Base-by-base conservation (phyloP, 176 grass and related monocot species). In the Phyllostachys edulis region DNA sequence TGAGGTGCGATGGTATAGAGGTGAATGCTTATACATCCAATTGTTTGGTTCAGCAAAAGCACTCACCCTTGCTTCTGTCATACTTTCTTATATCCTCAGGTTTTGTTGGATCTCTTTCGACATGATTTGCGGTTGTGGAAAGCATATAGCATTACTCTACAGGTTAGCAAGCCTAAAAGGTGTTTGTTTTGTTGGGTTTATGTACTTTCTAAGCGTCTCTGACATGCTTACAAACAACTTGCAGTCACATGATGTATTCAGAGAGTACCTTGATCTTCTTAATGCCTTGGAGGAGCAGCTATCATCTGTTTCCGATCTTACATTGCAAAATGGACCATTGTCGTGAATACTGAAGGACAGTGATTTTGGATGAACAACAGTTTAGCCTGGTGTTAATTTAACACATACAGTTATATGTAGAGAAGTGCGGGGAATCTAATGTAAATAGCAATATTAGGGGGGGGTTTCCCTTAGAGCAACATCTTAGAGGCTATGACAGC, bases 71-170 rank as follows among this genome's bases (percentile, higher is more conserved):
- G 9, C 47, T 86, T 49, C 7, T 72, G 54, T 62, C 4, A 54
- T 64, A 20, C 69, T 44, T 63, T 82, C 24, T 89, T 83, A 34
- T 76, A 59, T 79, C 44, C 37, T 77, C 79, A 99, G 96, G 93
- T 99, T 90, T 84, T 99, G 87, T 69, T 99, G 52, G 96, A 99
- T 90, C 91, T 99, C 34, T 99, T 99, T 89, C 87, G 88, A 21
- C 86, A 99, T 79, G 96, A 99, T 92, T 74, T 99, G 77, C 86
- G 93, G 34, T 77, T 99, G 46, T 99, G 96, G 96, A 93, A 92
- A 67, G 89, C 96, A 78, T 99, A 99, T 82, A 99, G 89, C 77
- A 92, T 87, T 63, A 99, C 93, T 66, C 91, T 99, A 73, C 96
- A 99, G 91, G 96, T 99, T 84, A 46, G 52, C 36, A 71, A 67